Base-by-base conservation (phyloP, 23 red algal genomes). In the Cyanidioschyzon merolae region DNA sequence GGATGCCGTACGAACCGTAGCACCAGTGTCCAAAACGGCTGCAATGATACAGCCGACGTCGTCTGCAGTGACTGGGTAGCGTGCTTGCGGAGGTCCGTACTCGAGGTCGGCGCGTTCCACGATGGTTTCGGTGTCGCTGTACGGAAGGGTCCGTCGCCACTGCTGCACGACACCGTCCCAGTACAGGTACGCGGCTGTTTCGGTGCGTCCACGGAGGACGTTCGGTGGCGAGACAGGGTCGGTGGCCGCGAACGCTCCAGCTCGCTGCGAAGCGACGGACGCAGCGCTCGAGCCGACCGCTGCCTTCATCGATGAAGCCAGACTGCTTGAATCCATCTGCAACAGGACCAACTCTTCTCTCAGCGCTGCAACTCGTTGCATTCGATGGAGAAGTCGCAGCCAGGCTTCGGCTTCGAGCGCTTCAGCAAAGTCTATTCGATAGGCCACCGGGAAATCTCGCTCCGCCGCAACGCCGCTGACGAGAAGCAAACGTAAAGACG, bases 31-130 rank as follows among this genome's bases (percentile, higher is more conserved):
- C 3, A 71, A 27, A 7, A 32, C 12, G 12, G 63, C 63, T 35
- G 63, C 63, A 25, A 71, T 35, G 12, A 71, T 35, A 71, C 32
- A 35, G 16, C 63, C 63, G n/a, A 71, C 63, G 63, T 71, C 63
- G 32, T 71, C 63, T 3, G 63, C 63, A 7, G 63, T 71, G n/a
- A 71, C 12, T 7, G n/a, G 32, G 29, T 71, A 71, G 7, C 32
- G 7, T 3, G 63, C 21, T 12, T 35, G 2, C 12, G n/a, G 32
- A 71, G 63, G 63, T 32, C 63, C 63, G 63, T 71, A 32, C n/a
- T 27, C 63, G 16, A 25, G 12, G 63, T 27, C 63, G 29, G 30
- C n/a, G 63, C 21, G 21, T 3, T 25, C n/a, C 12, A 71, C 63
- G 30, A 71, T 12, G 16, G 12, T 7, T 21, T 54, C 45, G 45